phyloP scores from a whole-genome alignment of 2,329 filamentous ascomycete species.

The Chrysosphaeria jannelii region DNA sequence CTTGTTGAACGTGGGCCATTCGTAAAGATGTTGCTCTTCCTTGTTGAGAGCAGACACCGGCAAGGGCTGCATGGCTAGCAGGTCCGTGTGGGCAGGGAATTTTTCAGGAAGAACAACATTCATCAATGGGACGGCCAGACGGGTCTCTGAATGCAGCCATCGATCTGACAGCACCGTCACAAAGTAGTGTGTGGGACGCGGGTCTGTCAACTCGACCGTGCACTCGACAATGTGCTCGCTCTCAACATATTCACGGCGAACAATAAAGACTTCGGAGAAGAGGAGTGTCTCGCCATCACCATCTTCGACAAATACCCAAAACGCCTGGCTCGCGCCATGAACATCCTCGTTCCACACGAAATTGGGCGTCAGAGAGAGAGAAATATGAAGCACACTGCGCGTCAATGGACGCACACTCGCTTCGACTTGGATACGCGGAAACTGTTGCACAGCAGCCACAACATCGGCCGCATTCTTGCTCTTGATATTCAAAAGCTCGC shows the following conservation, averaged over 20 bases:
- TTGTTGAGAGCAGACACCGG: conserved; percentile 54
- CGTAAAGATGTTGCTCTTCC: conserved; percentile 56
- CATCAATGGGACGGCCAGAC: conserved; percentile 76
- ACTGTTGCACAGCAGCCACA: conserved; percentile 67
- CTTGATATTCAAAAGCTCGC: conserved; percentile 63
- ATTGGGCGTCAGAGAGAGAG: conserved; percentile 72
- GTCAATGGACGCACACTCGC: conserved; percentile 89
- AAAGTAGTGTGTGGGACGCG: conserved; percentile 97
- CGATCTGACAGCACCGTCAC: conserved; percentile 80
- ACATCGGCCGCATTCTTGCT: conserved; percentile 67
- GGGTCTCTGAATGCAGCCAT: conserved; percentile 96
- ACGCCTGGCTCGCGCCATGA: conserved; percentile 68
- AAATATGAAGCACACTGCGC: conserved; percentile 68
- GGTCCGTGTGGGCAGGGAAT: conserved; percentile 76
- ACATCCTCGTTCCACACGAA: conserved; percentile 85
- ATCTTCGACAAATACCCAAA: conserved; percentile 94
- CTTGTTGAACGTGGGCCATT: conserved; percentile 79
- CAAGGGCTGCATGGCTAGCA: conserved; percentile 73
- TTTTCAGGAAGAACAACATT: conserved; percentile 85
- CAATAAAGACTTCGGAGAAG: conserved; percentile 77
- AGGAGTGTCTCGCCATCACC: conserved; percentile 90
- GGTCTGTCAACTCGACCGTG: conserved; percentile 84
- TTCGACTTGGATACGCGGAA: conserved; percentile 74
- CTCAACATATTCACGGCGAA: conserved; percentile 66
- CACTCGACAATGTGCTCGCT: conserved; percentile 84